Conservation (phyloP, 345 rosid species). For the Crucihimalaya himalaica region DNA sequence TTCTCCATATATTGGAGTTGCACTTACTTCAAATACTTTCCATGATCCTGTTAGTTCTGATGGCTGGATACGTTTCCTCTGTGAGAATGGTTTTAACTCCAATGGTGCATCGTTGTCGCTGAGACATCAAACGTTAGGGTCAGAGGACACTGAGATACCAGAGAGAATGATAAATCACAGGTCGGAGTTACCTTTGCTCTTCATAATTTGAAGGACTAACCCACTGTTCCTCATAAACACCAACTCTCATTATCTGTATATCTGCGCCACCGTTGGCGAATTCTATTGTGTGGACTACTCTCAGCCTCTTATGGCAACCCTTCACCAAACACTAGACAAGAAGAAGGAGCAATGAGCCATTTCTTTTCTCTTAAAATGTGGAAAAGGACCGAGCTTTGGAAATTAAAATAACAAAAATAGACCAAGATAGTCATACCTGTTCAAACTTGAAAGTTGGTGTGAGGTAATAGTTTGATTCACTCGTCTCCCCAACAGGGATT, state of each 20-base stretch:
- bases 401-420: no score
- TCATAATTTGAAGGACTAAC: slow-evolving; percentile 63
- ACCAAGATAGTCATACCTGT: slow-evolving; percentile 51
- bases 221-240: slow-evolving; percentile 91
- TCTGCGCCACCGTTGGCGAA: slow-evolving; percentile 77
- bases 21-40: slow-evolving; percentile 93
- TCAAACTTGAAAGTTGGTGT: slow-evolving; percentile 86
- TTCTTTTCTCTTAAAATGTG: background rate
- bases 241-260: slow-evolving; percentile 91
- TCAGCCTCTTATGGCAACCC: slow-evolving; percentile 94
- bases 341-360: background rate
- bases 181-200: slow-evolving; percentile 55
- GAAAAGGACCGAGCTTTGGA: background rate
- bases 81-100: slow-evolving; percentile 69
- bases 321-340: slow-evolving; percentile 76
- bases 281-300: slow-evolving; percentile 84
- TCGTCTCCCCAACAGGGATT: slow-evolving; percentile 66
- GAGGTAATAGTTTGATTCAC: slow-evolving; percentile 62
- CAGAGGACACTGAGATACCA: slow-evolving; percentile 15
- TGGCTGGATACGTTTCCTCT: slow-evolving; percentile 66
- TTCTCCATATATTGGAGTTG: slow-evolving; percentile 73
- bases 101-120: slow-evolving; percentile 57
- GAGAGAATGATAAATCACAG: background rate
- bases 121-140: slow-evolving; percentile 8
- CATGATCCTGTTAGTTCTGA: slow-evolving; percentile 82